Conservation (phyloP, 306 rosid species). For the Abrus precatorius region DNA sequence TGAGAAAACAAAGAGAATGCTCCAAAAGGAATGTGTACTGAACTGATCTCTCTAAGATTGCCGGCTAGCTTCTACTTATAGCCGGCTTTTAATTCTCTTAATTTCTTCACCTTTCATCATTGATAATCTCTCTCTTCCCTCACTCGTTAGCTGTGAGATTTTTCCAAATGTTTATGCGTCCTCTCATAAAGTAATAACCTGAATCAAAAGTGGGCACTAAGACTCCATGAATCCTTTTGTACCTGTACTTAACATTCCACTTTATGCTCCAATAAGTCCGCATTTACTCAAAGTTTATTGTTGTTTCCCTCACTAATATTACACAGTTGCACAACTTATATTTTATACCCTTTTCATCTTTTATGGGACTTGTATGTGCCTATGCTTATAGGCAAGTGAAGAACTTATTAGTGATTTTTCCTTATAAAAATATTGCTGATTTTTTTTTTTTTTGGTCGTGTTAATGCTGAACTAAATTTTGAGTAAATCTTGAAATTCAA, state of each 20-base stretch:
- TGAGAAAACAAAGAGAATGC: conserved; percentile 14
- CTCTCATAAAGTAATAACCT: not conserved
- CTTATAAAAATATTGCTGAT: too few relatives aligned
- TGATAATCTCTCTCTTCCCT: not conserved
- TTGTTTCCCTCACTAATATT: too few relatives aligned
- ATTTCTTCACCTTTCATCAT: not conserved
- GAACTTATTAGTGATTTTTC: too few relatives aligned
- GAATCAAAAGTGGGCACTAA: not conserved
- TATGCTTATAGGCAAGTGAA: not conserved
- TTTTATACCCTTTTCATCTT: not conserved
- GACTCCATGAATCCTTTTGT: not conserved
- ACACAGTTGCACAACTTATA: too few relatives aligned
- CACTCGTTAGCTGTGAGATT: too few relatives aligned
- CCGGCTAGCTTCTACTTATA: conserved; percentile 32
- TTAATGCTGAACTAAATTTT: conserved; percentile 20
- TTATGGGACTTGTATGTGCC: not conserved
- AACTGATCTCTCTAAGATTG: conserved; percentile 33
- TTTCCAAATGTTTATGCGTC: too few relatives aligned
- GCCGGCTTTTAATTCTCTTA: conserved; percentile 27
- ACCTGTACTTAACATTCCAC: too few relatives aligned
- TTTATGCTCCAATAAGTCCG: too few relatives aligned
- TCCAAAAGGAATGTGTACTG: conserved; percentile 2
- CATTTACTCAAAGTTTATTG: too few relatives aligned
- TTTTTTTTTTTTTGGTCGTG: not conserved
- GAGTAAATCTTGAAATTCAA: conserved; percentile 23